Evolutionary conservation across 805 yeast genomes (phyloP).

Genomic region (Wickerhamiella spandovensis): DNA sequence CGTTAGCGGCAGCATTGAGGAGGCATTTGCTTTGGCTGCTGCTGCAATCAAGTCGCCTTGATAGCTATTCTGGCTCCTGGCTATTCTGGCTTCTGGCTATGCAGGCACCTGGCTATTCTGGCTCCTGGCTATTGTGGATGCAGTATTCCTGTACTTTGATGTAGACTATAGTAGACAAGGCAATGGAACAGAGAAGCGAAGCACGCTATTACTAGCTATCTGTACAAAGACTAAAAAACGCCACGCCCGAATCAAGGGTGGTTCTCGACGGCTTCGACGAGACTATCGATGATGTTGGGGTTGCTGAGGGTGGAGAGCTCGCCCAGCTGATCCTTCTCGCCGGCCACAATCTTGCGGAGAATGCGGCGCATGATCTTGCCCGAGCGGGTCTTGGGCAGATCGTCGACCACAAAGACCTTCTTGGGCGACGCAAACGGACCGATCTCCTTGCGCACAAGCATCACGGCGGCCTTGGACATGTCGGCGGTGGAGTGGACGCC

Average conservation of each 20-base stretch:
- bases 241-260: background rate
- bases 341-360: constrained; percentile 80
- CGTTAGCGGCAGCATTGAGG: constrained; percentile 2
- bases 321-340: constrained; percentile 87
- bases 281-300: constrained; percentile 67
- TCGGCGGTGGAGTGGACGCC: constrained; percentile 25
- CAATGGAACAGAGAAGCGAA: no score
- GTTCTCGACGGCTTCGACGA: constrained; percentile 51
- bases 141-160: no score
- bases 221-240: background rate
- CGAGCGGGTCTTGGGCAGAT: constrained; percentile 94
- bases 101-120: no score
- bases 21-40: constrained; percentile 5
- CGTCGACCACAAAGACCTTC: constrained; percentile 66
- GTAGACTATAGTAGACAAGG: no score
- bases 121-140: no score
- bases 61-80: no score
- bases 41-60: no score
- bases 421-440: constrained; percentile 96
- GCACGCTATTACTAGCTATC: background rate
- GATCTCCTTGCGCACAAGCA: constrained; percentile 83
- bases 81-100: no score
- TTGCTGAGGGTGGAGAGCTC: constrained; percentile 82
- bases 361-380: constrained; percentile 99
- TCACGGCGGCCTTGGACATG: constrained; percentile 56